A percentile compares a stretch with the other conserved stretches of the same genome.
These are phyloP conservation scores for Xylaria longipes DNA, from an alignment of 495 filamentous ascomycete species.

Conservation along the genomic window DNA sequence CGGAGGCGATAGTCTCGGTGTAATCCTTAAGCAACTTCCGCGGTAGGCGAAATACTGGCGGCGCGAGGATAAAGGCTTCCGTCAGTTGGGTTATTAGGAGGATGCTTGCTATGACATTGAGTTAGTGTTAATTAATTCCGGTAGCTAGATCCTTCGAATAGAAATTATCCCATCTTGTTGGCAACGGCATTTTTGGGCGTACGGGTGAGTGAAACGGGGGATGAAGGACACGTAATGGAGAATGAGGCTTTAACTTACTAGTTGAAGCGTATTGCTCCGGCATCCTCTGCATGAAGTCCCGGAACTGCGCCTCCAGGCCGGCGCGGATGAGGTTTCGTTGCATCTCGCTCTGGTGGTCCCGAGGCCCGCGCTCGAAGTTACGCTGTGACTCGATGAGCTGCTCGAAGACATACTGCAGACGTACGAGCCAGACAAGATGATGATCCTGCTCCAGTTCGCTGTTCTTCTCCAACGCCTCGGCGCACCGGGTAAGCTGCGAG, in stretches of 20 bases:
- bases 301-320: constrained; percentile 51
- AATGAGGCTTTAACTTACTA: constrained; percentile 8
- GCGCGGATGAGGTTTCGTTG: constrained; percentile 48
- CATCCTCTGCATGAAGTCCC: constrained; percentile 47
- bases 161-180: constrained; percentile 1
- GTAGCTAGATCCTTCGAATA: constrained; percentile 15
- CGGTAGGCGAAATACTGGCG: constrained; percentile 41
- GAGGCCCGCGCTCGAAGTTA: constrained; percentile 31
- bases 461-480: constrained; percentile 41
- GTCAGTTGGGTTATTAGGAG: constrained; percentile 41
- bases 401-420: constrained; percentile 46
- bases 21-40: constrained; percentile 10
- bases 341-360: constrained; percentile 38
- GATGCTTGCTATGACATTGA: constrained; percentile 37
- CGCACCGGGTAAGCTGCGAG: constrained; percentile 42
- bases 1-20: constrained; percentile 9
- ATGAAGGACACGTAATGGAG: constrained; percentile 18
- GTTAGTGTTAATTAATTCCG: constrained; percentile 1
- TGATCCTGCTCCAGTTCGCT: constrained; percentile 42
- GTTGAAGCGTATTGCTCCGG: constrained; percentile 21
- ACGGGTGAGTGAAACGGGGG: background rate
- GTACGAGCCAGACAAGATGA: constrained; percentile 50
- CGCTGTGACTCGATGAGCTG: constrained; percentile 42
- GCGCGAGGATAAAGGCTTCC: constrained; percentile 45
- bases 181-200: background rate